Evolutionary conservation across 2,329 filamentous ascomycete species (phyloP).

Genomic region (Onygenales sp.): DNA sequence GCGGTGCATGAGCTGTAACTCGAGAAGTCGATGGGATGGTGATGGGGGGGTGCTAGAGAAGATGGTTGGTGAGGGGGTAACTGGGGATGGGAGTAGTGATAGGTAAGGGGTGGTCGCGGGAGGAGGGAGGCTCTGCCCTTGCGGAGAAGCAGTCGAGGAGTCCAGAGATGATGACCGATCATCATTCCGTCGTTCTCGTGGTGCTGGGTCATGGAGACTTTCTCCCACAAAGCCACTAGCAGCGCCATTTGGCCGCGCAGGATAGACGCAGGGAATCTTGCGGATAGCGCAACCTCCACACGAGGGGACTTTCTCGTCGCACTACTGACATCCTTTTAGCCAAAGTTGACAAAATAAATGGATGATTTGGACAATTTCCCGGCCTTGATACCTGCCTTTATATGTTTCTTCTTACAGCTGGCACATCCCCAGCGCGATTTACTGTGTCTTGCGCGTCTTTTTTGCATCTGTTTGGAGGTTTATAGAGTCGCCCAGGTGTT

Average conservation of each 20-base stretch:
- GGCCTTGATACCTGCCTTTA: background rate
- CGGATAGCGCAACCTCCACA: conserved; percentile 6
- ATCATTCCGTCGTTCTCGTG: too few species aligned
- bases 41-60: background rate
- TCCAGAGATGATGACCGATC: too few species aligned
- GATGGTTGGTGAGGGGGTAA: background rate
- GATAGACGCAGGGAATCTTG: conserved; percentile 1
- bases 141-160: too few species aligned
- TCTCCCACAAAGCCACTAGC: too few species aligned
- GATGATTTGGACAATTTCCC: too few species aligned
- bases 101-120: too few species aligned
- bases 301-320: conserved; percentile 6
- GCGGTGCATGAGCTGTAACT: conserved; percentile 16
- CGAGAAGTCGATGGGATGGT: conserved; percentile 7
- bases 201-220: too few species aligned
- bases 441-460: background rate
- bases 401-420: background rate
- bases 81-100: too few species aligned
- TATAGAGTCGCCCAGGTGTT: too few species aligned
- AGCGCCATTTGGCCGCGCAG: background rate
- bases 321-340: background rate
- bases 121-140: too few species aligned
- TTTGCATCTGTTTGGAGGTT: background rate
- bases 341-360: too few species aligned
- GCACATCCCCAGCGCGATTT: conserved; percentile 2